Base-by-base conservation (phyloP, 495 filamentous ascomycete species). In the Penicillium coffeae region DNA sequence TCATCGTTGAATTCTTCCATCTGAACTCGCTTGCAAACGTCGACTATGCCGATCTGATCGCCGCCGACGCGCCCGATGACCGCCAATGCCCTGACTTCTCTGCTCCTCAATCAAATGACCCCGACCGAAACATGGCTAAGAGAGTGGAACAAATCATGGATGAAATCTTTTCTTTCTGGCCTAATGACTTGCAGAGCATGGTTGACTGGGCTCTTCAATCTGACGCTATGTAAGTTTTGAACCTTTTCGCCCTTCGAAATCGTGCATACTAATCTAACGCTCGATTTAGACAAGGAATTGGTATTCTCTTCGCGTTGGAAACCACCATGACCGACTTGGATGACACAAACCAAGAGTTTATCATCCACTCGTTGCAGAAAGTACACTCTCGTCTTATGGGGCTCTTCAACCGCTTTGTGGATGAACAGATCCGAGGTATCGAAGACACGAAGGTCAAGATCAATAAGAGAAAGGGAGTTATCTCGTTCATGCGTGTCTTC, bases 401-500 rank as follows among this genome's bases (percentile, higher is more conserved):
- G 22, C 77, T 89, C 18, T 96, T 95, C 70, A 81, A 80, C 34
- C 89, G 88, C 42, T 96, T 97, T 54, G 82, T 96, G 20, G 93
- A 97, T 62, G 89, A 95, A 50, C 92, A 97, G 58, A 85, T 96
- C 36, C 87, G 88, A 20, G 91, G 89, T 21, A 95, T 97, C 51
- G 92, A 97, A 66, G 92, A 97, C 47, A 96, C 91, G n/a, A 96
- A 96, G 68, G 92, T 97, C 56, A 96, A 95, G 68, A 88, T 96
- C 68, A 96, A 96, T 73, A 97, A 96, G 74, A 84, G 92, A 49
- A 96, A 94, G 68, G 92, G 92, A 12, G 89, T 97, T 52, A 96
- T 96, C 56, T 83, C 81, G 8, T 96, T 97, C 65, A 90, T 96
- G 71, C 84, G 89, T 39, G 86, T 89, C 33, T 96, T 97, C 74